Evolutionary conservation across 768 basidiomycete species (phyloP), one percentile per base, ranked within the genome.

Genomic region (Lanmaoa pseudosensibilis): DNA sequence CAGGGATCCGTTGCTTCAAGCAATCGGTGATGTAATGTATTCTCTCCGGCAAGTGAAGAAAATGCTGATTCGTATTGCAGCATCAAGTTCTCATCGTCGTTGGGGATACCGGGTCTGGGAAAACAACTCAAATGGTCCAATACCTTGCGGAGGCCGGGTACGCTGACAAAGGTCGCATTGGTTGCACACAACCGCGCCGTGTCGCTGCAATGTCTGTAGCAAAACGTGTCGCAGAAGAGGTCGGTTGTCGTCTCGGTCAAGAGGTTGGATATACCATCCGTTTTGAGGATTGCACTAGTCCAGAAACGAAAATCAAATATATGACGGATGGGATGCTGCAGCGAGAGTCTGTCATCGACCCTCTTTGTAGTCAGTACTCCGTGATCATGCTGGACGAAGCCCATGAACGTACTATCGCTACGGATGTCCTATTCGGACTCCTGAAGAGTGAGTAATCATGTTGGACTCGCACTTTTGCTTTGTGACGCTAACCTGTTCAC

Each of bases 291-390:
- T 94, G 96, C 74, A 98, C 97, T 7, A 90, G 94, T 68, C 96
- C 97, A 4, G 97, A 99, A 75, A 98, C 97, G 4, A 87, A 90
- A 68, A 99, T 99, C 82, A 99, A 98, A 74, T 99, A 97, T 82
- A 98, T 99, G 97, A 99, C 97, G 67, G 97, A 98, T 69, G 97
- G 97, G 77, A 98, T 99, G 94, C 81, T 99, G 25, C 92, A 98
- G 67, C 85, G 97, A 75, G 97, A 99, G 78, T 93, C 90, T 61
- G 78, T 99, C 51, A 91, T 98, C 68, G 97, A 99, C 67, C 96
- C 96, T 6, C 86, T 97, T 57, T 88, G 94, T 70, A 91, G 86
- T 57, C 83, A 86, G 46, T 99, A 99, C 70, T 93, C 92, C 2
- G 93, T 98, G 52, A 78, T 99, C 73, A 99, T 99, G 90, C 80